Base-by-base conservation (phyloP, 2,329 filamentous ascomycete genomes). In the Fusarium tupiense region DNA sequence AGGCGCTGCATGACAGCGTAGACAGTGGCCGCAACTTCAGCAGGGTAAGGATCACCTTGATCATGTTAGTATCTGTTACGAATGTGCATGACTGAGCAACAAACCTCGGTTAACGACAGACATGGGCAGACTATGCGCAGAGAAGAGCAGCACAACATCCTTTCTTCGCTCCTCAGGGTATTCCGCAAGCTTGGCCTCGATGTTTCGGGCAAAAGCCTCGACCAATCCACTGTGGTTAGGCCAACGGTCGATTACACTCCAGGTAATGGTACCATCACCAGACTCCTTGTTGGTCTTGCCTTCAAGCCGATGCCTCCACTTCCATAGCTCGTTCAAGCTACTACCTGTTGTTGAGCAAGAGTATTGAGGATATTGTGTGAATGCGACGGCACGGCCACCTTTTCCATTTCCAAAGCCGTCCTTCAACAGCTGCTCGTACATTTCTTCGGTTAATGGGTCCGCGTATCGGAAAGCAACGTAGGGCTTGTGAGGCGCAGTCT, bases 201-300 rank as follows among this genome's bases (percentile, higher is more conserved):
- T 97, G 81, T 98, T 98, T 79, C 92, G 91, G 6, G 96, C 95
- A 83, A 99, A 96, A 1, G 96, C 94, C 80, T 98, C 94, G 2
- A 98, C 92, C 43, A 99, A 86, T 5, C 96, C 96, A 6, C 91
- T 87, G 81, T 99, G 96, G n/a, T 91, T 92, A 11, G 96, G 96
- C 96, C 96, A 99, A 69, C 96, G 91, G 83, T 99, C 96, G 82
- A 99, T 99, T 61, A 98, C 96, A 82, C 94, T 98, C 96, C 96
- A 99, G 66, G 92, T 89, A 74, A 99, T 98, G 5, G 91, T 87
- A 19, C 95, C 95, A 43, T 90, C 86, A 14, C 76, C 73, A 29
- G 86, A 86, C 46, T 85, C 85, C 49, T 86, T 85, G 6, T 84
- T 88, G 49, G 88, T 86, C 82, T 94, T 95, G 44, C 94, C 94